phyloP scores from a whole-genome alignment of 164 flowering plant genomes.

The Sextonia rubra region DNA sequence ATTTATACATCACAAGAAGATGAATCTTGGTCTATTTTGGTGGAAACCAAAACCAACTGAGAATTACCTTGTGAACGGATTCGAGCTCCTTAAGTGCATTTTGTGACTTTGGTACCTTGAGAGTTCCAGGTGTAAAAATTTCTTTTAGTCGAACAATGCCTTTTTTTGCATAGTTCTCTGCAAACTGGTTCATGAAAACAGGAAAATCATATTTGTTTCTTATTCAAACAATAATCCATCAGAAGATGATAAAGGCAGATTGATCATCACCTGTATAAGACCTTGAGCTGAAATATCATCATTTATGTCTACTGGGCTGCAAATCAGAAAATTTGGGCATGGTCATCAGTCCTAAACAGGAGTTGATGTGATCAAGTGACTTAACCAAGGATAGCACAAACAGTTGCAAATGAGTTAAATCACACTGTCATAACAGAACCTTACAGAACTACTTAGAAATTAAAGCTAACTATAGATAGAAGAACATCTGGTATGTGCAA shows the following conservation, averaged over 20 bases:
- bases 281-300: constrained; percentile 88
- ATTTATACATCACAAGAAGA: not conserved
- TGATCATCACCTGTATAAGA: constrained; percentile 62
- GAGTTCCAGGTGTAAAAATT: constrained; percentile 85
- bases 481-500: not conserved
- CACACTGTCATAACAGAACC: not conserved
- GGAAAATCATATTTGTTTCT: constrained; percentile 6
- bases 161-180: constrained; percentile 56
- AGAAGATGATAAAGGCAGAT: not conserved
- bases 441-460: not conserved
- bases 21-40: not conserved
- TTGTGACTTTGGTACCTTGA: constrained; percentile 69
- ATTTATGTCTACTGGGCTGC: constrained; percentile 89
- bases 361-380: not conserved
- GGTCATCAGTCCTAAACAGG: not conserved
- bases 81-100: constrained; percentile 75
- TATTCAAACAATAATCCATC: constrained; percentile 1
- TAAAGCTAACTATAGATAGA: not conserved
- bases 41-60: not conserved
- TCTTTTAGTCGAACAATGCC: constrained; percentile 79
- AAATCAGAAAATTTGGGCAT: constrained; percentile 6
- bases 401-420: not conserved
- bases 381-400: not conserved
- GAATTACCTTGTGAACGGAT: constrained; percentile 87
- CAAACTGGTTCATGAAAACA: constrained; percentile 57